Evolutionary conservation across 805 yeast species (phyloP).

Genomic region (Saturnispora galanensis): DNA sequence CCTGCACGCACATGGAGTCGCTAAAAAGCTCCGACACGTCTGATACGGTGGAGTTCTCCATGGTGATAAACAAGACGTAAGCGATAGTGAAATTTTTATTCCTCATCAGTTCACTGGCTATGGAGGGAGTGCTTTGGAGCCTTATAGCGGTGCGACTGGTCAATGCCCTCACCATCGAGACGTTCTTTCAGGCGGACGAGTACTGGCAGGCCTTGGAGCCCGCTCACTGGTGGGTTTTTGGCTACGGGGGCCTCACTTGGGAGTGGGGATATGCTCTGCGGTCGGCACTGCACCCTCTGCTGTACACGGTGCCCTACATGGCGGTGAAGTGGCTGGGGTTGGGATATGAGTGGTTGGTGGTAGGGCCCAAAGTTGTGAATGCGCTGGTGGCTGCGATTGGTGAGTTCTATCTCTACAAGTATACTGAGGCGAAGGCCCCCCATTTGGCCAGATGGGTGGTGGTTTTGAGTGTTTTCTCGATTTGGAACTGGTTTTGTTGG

Average conservation of each 20-base stretch:
- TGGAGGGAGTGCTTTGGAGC: not conserved
- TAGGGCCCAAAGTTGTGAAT: conserved; percentile 58
- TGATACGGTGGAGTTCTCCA: not conserved
- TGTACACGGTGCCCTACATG: conserved; percentile 44
- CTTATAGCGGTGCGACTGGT: conserved; percentile 38
- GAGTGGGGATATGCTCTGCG: conserved; percentile 79
- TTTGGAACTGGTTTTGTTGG: conserved; percentile 73
- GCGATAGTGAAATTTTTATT: not conserved
- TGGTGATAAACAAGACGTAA: not conserved
- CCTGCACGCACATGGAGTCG: not conserved
- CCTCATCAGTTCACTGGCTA: not conserved
- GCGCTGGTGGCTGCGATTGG: conserved; percentile 63
- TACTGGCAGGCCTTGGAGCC: conserved; percentile 90
- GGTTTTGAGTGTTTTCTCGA: conserved; percentile 45
- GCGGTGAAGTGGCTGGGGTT: conserved; percentile 26
- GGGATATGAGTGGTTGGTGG: conserved; percentile 33
- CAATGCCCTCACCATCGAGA: conserved; percentile 53
- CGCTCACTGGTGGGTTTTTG: conserved; percentile 66
- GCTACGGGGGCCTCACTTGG: conserved; percentile 86
- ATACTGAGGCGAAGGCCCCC: conserved; percentile 28
- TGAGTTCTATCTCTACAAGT: conserved; percentile 48
- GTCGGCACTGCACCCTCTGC: conserved; percentile 68
- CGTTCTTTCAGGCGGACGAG: conserved; percentile 96
- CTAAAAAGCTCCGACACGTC: not conserved
- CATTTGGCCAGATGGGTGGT: conserved; percentile 34